Conservation (phyloP, 2,329 filamentous ascomycete genomes). For the Alternaria rosae region DNA sequence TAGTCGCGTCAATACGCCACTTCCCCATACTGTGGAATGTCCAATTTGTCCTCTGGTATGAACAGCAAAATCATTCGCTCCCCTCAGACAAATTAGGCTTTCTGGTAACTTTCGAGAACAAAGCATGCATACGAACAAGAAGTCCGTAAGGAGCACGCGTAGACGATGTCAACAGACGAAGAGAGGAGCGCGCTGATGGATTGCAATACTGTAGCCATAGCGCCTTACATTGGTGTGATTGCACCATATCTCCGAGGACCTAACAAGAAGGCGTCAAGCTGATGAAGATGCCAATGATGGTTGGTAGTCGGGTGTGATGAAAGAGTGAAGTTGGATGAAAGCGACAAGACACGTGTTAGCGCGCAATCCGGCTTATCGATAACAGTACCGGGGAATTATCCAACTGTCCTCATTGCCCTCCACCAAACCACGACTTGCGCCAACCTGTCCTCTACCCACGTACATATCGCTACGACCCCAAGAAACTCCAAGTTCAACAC, state of each 20-base stretch:
- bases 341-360: slow-evolving; percentile 18
- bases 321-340: not conserved
- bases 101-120: too few species aligned
- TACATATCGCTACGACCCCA: not conserved
- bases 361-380: slow-evolving; percentile 26
- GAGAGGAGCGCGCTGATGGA: too few species aligned
- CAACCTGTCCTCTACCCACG: not conserved
- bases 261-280: not conserved
- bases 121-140: too few species aligned
- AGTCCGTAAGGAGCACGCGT: too few species aligned
- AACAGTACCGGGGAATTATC: slow-evolving; percentile 17
- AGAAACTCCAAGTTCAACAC: not conserved
- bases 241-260: not conserved
- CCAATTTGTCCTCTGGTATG: too few species aligned
- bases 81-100: too few species aligned
- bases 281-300: not conserved
- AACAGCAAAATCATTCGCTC: too few species aligned
- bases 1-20: too few species aligned
- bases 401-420: slow-evolving; percentile 33
- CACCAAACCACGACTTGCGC: slow-evolving; percentile 7
- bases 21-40: too few species aligned
- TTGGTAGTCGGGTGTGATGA: not conserved
- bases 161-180: too few species aligned
- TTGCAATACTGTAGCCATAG: not conserved
- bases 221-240: too few species aligned